Evolutionary conservation across 495 filamentous ascomycete genomes (phyloP).

Genomic region (Penicillium daleae): DNA sequence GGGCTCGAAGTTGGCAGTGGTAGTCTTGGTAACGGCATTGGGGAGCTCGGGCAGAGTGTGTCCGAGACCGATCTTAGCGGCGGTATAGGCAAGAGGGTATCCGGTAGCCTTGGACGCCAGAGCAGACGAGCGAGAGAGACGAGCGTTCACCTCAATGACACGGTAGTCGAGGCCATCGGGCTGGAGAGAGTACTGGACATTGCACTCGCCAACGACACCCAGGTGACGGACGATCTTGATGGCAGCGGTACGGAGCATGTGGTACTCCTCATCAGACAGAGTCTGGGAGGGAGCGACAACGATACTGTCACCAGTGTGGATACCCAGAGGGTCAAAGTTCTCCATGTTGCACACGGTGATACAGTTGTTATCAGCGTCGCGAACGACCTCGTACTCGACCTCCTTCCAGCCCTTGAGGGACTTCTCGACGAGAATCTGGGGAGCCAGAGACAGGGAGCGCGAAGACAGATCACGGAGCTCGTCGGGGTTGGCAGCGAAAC

Average conservation of each 20-base stretch:
- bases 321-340: conserved; percentile 96
- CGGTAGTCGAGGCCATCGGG: conserved; percentile 94
- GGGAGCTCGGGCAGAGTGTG: conserved; percentile 93
- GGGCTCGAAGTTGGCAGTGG: conserved; percentile 97
- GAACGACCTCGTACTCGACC: conserved; percentile 96
- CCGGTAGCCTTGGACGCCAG: conserved; percentile 96
- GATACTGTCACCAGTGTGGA: conserved; percentile 96
- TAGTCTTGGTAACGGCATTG: conserved; percentile 97
- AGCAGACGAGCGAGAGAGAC: conserved; percentile 92
- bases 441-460: conserved; percentile 89
- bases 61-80: conserved; percentile 94
- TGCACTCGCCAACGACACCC: conserved; percentile 96
- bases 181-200: conserved; percentile 96
- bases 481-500: conserved; percentile 93
- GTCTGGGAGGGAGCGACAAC: conserved; percentile 96
- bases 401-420: conserved; percentile 99
- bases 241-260: conserved; percentile 96
- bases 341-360: conserved; percentile 99
- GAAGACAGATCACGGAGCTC: conserved; percentile 92
- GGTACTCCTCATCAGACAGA: conserved; percentile 94
- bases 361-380: conserved; percentile 93
- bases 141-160: conserved; percentile 97
- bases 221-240: conserved; percentile 96
- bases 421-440: conserved; percentile 97
- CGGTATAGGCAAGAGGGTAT: conserved; percentile 94